Evolutionary conservation across 1,284 basidiomycete species (phyloP), one percentile per base, ranked within the genome.

Genomic region (Vanrija sp.): DNA sequence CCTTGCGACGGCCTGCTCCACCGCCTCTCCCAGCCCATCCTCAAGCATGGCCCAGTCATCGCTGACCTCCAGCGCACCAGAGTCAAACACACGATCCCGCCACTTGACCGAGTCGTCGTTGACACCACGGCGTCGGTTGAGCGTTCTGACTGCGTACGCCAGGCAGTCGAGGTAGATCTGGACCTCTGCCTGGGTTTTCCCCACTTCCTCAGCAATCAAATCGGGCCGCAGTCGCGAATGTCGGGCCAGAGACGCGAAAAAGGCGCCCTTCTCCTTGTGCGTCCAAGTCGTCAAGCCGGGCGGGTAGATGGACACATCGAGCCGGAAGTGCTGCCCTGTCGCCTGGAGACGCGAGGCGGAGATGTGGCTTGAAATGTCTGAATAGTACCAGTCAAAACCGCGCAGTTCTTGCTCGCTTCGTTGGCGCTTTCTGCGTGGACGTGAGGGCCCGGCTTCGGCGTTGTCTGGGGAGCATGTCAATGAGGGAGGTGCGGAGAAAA

Each of bases 211-310:
- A 0, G 86, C 83, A 52, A 89, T 85, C 45, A 89, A 78, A 68
- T 91, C 88, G 1, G 86, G 85, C 19, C 86, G 78, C 18, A 84
- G 75, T 21, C 85, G 81, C n/a, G 87, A 89, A 69, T 86, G 79
- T 0, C 83, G 69, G 15, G 79, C 68, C 15, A 89, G 72, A 0
- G 80, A 82, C 64, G 83, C 85, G 66, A 90, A 91, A 74, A 92
- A 89, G 0, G 68, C 61, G 14, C 82, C 77, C 64, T 87, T 87
- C 67, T 92, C 89, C 7, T 73, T 60, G 0, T 79, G 65, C 5
- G 83, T 83, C 89, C 89, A 92, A 56, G 77, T 77, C 10, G 80
- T n/a, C 25, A 42, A n/a, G 23, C 21, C 23, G 1, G 38, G 50
- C 19, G 40, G n/a, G 15, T 43, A 3, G 16, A 28, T 28, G 10